Evolutionary conservation across 2,329 filamentous ascomycete genomes (phyloP).

Genomic region (Pezicula neosporulosa): DNA sequence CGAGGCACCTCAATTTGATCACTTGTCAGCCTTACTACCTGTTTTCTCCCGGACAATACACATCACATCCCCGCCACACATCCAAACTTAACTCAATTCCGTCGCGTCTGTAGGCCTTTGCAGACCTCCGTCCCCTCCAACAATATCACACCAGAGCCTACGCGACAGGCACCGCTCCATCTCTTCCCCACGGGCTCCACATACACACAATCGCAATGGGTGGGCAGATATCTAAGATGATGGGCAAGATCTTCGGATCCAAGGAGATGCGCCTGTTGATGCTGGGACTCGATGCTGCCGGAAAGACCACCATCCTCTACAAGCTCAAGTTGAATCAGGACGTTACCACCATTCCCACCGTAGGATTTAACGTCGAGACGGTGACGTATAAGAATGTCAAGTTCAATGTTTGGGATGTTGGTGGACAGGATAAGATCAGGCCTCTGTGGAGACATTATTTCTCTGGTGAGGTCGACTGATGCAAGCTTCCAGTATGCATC

Average conservation of each 20-base stretch:
- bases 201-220: slow-evolving; percentile 63
- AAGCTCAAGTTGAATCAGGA: slow-evolving; percentile 98
- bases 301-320: slow-evolving; percentile 99
- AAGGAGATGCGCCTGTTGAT: slow-evolving; percentile 99
- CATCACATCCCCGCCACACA: no score
- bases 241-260: slow-evolving; percentile 98
- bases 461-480: slow-evolving; percentile 52
- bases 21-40: no score
- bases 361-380: slow-evolving; percentile 98
- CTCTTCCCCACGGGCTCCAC: background rate
- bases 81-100: background rate
- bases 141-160: background rate
- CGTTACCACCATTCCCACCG: slow-evolving; percentile 96
- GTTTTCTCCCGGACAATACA: no score
- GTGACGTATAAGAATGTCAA: slow-evolving; percentile 99
- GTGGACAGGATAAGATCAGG: slow-evolving; percentile 97
- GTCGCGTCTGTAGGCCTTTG: background rate
- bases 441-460: slow-evolving; percentile 98
- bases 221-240: slow-evolving; percentile 89
- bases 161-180: background rate
- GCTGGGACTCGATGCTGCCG: slow-evolving; percentile 95
- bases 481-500: slow-evolving; percentile 42
- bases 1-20: no score
- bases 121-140: background rate
- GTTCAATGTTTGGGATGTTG: slow-evolving; percentile 99